Conservation (phyloP, 2,329 filamentous ascomycete genomes). For the Didymella segeticola region DNA sequence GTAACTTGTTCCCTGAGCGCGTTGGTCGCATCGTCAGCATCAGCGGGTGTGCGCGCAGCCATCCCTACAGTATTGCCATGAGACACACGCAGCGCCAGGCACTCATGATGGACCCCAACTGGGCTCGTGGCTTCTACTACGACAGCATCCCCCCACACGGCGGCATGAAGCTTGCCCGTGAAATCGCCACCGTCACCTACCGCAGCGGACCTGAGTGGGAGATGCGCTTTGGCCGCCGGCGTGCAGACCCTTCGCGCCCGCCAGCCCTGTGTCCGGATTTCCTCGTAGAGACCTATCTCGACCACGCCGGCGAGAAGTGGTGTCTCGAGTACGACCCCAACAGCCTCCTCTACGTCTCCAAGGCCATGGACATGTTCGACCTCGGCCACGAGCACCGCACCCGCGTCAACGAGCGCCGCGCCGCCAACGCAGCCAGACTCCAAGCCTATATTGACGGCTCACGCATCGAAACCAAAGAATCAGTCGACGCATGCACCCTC, state of each 20-base stretch:
- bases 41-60: slow-evolving; percentile 89
- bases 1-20: slow-evolving; percentile 80
- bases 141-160: slow-evolving; percentile 85
- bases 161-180: slow-evolving; percentile 96
- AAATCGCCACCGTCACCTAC: slow-evolving; percentile 98
- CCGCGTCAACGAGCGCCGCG: slow-evolving; percentile 67
- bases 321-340: slow-evolving; percentile 96
- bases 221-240: slow-evolving; percentile 84
- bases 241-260: slow-evolving; percentile 84
- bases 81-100: slow-evolving; percentile 96
- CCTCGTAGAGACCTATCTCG: slow-evolving; percentile 95
- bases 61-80: slow-evolving; percentile 99
- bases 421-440: slow-evolving; percentile 65
- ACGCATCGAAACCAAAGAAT: slow-evolving; percentile 28
- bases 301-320: slow-evolving; percentile 98
- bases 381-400: slow-evolving; percentile 75
- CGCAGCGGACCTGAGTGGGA: slow-evolving; percentile 98
- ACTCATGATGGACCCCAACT: slow-evolving; percentile 98
- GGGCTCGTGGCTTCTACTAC: slow-evolving; percentile 91
- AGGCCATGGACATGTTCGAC: slow-evolving; percentile 99
- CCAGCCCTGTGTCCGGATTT: slow-evolving; percentile 97
- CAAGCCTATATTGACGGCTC: slow-evolving; percentile 52
- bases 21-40: slow-evolving; percentile 86
- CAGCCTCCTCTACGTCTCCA: slow-evolving; percentile 93
- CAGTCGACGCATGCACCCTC: slow-evolving; percentile 70